Base-by-base conservation (phyloP, 2,329 filamentous ascomycete species). In the Xylaria sp. region DNA sequence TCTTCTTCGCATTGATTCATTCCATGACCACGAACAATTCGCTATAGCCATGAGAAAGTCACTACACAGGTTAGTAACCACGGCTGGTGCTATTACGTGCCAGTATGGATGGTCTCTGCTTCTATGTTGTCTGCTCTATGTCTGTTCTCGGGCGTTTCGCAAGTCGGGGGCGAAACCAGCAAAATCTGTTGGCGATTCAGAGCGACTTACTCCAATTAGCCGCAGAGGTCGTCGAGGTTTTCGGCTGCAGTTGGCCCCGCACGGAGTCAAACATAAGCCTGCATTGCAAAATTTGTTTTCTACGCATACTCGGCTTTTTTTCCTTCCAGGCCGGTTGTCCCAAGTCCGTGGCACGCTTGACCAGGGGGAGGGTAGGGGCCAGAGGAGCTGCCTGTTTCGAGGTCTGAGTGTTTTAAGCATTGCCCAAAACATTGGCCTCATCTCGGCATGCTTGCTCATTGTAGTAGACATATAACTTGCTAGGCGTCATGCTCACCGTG, bases 311-410 rank as follows among this genome's bases (percentile, higher is more conserved):
- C 3, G 27, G n/a, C n/a, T 33, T 50, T 49, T 49, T 33, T 56
- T 56, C 17, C 13, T 60, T 25, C 49, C 47, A 36, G 49, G 42
- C 22, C 39, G 42, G 25, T 54, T 39, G 62, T 62, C 66, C 66
- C 62, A 68, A 59, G 53, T 54, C 66, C 63, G 54, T 62, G 66
- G 66, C 62, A 68, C 66, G 55, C 47, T 38, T 51, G 54, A 59
- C 61, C 51, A 25, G 61, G 56, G 60, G 25, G 38, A 27, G 25
- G 58, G 49, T 39, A 11, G 51, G 56, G 31, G 53, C 15, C 56
- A 53, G 65, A 67, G 61, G 57, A 65, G 65, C 61, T 67, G 61
- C 65, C 65, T 59, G 39, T 67, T 67, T 58, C 27, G 56, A 65
- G 44, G 61, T 36, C 51, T 42, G 36, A 31, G 51, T 49, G 17